Evolutionary conservation across 2,329 filamentous ascomycete genomes (phyloP).

Genomic region (Falciphora oryzae): DNA sequence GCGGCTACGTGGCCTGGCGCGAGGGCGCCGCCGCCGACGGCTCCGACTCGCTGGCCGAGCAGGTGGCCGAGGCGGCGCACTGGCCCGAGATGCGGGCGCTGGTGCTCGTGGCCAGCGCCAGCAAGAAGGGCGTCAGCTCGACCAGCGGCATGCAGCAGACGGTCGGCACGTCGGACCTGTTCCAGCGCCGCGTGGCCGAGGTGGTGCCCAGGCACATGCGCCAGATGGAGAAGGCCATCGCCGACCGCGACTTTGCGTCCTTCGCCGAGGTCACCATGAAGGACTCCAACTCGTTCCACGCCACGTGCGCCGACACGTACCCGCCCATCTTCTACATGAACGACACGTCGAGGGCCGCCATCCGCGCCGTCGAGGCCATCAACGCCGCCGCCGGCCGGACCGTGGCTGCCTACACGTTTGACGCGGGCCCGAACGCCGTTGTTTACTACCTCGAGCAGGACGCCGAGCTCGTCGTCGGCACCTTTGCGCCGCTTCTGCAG

Average conservation of each 20-base stretch:
- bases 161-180: constrained; percentile 84
- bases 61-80: constrained; percentile 82
- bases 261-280: constrained; percentile 93
- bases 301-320: constrained; percentile 88
- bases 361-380: constrained; percentile 83
- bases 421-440: constrained; percentile 94
- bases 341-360: constrained; percentile 81
- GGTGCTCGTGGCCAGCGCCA: constrained; percentile 84
- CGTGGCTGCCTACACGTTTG: constrained; percentile 92
- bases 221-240: constrained; percentile 22
- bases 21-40: constrained; percentile 72
- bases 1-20: constrained; percentile 94
- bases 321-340: constrained; percentile 99
- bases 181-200: constrained; percentile 65
- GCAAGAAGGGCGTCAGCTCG: constrained; percentile 92
- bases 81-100: constrained; percentile 95
- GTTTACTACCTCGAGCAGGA: constrained; percentile 90
- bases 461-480: constrained; percentile 64
- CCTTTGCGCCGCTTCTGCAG: constrained; percentile 63
- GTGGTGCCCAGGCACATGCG: constrained; percentile 51
- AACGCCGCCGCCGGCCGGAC: constrained; percentile 73
- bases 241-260: constrained; percentile 65
- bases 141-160: constrained; percentile 97
- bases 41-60: constrained; percentile 78
- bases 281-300: constrained; percentile 96